Evolutionary conservation across 2,329 filamentous ascomycete genomes (phyloP).

Genomic region (Aspergillus felis): DNA sequence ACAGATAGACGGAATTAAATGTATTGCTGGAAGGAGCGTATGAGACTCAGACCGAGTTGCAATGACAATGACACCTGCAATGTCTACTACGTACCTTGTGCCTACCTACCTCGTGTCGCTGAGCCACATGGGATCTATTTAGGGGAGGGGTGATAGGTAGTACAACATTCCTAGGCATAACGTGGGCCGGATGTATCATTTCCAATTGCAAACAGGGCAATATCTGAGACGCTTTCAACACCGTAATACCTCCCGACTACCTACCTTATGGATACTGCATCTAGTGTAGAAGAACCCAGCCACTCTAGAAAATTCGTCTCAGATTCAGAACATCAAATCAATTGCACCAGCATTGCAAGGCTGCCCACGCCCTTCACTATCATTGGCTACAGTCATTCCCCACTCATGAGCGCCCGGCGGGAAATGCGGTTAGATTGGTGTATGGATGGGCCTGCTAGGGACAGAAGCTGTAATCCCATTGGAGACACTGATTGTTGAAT

Average conservation of each 20-base stretch:
- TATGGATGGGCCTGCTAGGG: background rate
- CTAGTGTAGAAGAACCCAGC: too few relatives aligned
- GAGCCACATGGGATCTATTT: background rate
- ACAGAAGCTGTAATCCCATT: background rate
- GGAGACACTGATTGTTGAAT: background rate
- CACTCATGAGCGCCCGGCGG: background rate
- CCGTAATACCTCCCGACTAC: background rate
- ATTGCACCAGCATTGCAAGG: slow-evolving; percentile 19
- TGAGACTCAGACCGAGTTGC: background rate
- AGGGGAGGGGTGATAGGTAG: background rate
- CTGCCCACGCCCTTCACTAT: slow-evolving; percentile 9
- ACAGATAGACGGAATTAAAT: background rate
- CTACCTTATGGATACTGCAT: background rate
- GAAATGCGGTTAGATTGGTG: background rate
- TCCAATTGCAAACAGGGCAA: background rate
- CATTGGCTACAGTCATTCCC: background rate
- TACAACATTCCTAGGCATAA: background rate
- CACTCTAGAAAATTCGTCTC: too few relatives aligned
- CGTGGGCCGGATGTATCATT: background rate
- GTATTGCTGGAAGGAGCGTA: background rate
- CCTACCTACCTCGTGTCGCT: background rate
- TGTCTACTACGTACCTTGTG: too few relatives aligned
- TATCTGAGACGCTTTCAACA: background rate
- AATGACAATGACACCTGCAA: background rate
- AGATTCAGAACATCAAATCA: background rate